phyloP scores from a whole-genome alignment of 2,329 filamentous ascomycete genomes.

The Aureobasidium sp. region DNA sequence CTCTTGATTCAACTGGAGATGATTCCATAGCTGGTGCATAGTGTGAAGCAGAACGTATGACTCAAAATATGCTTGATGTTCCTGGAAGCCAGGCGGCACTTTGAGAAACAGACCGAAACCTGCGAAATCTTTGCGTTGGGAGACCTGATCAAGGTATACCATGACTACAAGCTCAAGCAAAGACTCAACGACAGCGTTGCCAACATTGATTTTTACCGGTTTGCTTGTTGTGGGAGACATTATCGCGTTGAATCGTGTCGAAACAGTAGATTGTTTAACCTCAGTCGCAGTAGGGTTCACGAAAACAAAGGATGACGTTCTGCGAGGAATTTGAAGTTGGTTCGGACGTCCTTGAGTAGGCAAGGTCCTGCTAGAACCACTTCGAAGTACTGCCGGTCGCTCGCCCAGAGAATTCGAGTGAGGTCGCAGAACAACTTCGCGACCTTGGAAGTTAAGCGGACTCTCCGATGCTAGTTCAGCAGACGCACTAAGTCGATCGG shows the following conservation, averaged over 20 bases:
- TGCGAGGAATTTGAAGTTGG: constrained; percentile 58
- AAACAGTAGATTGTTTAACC: constrained; percentile 46
- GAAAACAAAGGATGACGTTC: constrained; percentile 86
- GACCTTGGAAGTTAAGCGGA: constrained; percentile 74
- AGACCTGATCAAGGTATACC: constrained; percentile 79
- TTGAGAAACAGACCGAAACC: constrained; percentile 81
- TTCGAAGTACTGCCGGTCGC: constrained; percentile 63
- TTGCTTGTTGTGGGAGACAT: constrained; percentile 52
- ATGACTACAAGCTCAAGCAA: constrained; percentile 70
- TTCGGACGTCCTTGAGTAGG: constrained; percentile 17
- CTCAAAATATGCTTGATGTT: constrained; percentile 92
- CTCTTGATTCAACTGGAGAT: constrained; percentile 64
- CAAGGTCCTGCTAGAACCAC: constrained; percentile 41
- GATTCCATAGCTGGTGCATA: constrained; percentile 61
- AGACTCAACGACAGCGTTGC: constrained; percentile 65
- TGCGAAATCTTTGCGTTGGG: constrained; percentile 80
- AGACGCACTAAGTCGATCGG: constrained; percentile 74
- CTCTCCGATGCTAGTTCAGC: constrained; percentile 81
- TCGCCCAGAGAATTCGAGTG: constrained; percentile 54
- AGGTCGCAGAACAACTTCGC: constrained; percentile 75
- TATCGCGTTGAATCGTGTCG: constrained; percentile 56
- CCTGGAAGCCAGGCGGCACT: constrained; percentile 84
- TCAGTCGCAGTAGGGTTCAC: constrained; percentile 61
- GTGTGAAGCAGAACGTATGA: constrained; percentile 77
- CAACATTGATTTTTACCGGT: constrained; percentile 43